A percentile compares a stretch with the other conserved stretches of the same genome.
These are phyloP conservation scores for Blastobotrys ciferrii DNA, from an alignment of 1,139 yeast species.

Conservation along the genomic window DNA sequence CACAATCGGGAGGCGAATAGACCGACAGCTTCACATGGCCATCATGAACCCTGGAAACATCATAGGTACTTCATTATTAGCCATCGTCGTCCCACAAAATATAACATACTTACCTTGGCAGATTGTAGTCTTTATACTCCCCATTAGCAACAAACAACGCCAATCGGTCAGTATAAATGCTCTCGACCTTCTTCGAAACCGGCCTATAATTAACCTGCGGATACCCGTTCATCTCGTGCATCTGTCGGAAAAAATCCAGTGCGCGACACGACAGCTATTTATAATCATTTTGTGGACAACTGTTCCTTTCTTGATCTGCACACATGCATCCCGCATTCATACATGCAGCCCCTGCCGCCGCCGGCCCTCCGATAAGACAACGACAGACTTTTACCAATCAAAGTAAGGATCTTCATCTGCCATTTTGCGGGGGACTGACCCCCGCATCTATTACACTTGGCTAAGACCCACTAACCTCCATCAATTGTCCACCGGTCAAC, in stretches of 20 bases:
- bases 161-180: conserved; percentile 71
- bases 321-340: not conserved
- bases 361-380: not conserved
- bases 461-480: too few species aligned
- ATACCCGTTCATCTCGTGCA: conserved; percentile 11
- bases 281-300: not conserved
- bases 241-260: not conserved
- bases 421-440: not conserved
- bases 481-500: too few species aligned
- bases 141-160: conserved; percentile 76
- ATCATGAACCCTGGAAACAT: conserved; percentile 47
- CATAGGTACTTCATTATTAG: conserved; percentile 46
- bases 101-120: conserved; percentile 66
- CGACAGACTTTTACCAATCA: not conserved
- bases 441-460: too few species aligned
- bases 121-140: conserved; percentile 62
- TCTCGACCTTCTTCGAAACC: conserved; percentile 78
- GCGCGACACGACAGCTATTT: not conserved
- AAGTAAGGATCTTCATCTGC: not conserved
- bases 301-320: not conserved
- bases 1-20: conserved; percentile 63
- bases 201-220: conserved; percentile 43
- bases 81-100: not conserved
- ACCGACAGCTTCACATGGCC: conserved; percentile 51
- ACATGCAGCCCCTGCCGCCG: not conserved